Conservation (phyloP, 1,284 basidiomycete species). For the Athelia psychrophila region DNA sequence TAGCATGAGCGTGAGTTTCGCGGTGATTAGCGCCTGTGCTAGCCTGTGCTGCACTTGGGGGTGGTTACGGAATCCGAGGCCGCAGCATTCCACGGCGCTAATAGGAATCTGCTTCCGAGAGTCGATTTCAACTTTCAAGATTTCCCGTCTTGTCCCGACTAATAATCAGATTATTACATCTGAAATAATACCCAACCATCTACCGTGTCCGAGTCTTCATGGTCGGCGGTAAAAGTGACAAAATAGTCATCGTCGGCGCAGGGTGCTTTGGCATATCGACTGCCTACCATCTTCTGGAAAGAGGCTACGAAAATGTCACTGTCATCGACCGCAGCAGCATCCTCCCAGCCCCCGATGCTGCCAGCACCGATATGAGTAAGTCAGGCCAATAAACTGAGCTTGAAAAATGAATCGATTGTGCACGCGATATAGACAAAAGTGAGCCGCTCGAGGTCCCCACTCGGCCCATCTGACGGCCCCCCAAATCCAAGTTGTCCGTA, state of each 20-base stretch:
- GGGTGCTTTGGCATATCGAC: constrained; percentile 88
- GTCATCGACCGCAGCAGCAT: constrained; percentile 66
- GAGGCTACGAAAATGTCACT: constrained; percentile 68
- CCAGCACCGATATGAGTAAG: constrained; percentile 86
- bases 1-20: background rate
- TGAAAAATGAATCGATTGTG: background rate
- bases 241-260: constrained; percentile 77
- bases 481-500: constrained; percentile 56
- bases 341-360: constrained; percentile 76
- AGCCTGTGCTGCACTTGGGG: no score
- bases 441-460: background rate
- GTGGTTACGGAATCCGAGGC: no score
- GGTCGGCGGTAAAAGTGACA: constrained; percentile 13
- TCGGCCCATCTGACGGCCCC: background rate
- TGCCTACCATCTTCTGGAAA: constrained; percentile 69
- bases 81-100: no score
- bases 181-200: no score
- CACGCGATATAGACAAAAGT: background rate
- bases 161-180: no score
- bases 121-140: no score
- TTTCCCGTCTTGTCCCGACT: no score
- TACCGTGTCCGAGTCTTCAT: background rate
- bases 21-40: background rate
- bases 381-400: constrained; percentile 29
- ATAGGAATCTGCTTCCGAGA: no score